These are phyloP conservation scores for Fusarium sororula DNA, from an alignment of 2,329 filamentous ascomycete species.

Conservation along the genomic window DNA sequence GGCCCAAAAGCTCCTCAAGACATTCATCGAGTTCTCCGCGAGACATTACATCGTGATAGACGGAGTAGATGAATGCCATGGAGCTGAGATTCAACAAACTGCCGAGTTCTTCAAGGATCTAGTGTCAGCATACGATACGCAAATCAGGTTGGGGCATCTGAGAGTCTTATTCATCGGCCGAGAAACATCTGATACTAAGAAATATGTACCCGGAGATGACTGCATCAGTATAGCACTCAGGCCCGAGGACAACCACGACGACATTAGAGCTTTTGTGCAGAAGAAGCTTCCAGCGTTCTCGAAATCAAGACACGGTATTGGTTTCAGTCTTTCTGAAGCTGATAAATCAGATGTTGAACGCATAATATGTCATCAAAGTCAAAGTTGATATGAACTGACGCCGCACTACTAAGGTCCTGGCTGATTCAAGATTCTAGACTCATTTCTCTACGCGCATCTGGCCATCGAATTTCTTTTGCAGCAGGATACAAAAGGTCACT, in stretches of 20 bases:
- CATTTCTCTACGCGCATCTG: neutral
- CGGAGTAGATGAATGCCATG: neutral
- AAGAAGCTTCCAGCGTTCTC: neutral
- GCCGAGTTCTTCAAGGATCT: neutral
- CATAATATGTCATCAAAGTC: neutral
- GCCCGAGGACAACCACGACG: neutral
- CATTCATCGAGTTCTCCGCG: neutral
- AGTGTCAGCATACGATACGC: neutral
- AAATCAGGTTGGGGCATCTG: neutral
- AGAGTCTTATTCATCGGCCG: conserved; percentile 1
- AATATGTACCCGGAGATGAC: neutral
- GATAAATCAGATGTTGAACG: neutral
- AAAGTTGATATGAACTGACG: neutral
- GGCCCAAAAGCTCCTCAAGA: neutral
- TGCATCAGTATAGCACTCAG: neutral
- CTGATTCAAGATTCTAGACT: neutral
- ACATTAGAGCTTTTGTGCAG: neutral
- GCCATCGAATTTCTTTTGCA: neutral
- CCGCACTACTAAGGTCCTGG: fast-evolving
- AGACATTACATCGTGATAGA: conserved; percentile 8
- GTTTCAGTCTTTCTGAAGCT: neutral
- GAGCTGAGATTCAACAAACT: neutral
- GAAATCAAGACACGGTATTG: fast-evolving
- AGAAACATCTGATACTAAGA: neutral
- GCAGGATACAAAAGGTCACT: neutral